Conservation (phyloP, 2,329 filamentous ascomycete genomes). For the Sarocladiaceae sp. region DNA sequence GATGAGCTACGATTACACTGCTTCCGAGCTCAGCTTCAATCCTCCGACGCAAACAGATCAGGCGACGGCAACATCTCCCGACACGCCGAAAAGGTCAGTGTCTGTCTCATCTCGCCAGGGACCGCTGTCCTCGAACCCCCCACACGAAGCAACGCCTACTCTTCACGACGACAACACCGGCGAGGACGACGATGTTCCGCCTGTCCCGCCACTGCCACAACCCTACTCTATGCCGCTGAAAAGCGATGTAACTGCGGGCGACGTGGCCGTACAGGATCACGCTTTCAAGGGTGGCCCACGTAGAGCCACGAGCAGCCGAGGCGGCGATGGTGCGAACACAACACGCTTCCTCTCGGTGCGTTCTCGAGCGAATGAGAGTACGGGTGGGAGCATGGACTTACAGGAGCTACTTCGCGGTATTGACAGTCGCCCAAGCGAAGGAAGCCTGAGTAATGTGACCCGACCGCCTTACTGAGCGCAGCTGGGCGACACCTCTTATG, state of each 20-base stretch:
- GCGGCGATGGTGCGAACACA: constrained; percentile 23
- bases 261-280: constrained; percentile 30
- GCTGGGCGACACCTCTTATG: background rate
- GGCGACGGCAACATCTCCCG: constrained; percentile 22
- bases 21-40: constrained; percentile 62
- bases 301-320: constrained; percentile 33
- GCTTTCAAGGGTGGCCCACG: constrained; percentile 27
- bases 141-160: constrained; percentile 22
- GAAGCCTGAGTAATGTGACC: constrained; percentile 37
- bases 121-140: constrained; percentile 38
- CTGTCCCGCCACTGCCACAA: constrained; percentile 49
- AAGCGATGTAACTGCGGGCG: constrained; percentile 19
- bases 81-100: constrained; percentile 22
- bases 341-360: constrained; percentile 26
- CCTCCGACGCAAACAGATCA: constrained; percentile 17
- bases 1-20: constrained; percentile 61
- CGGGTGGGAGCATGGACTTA: constrained; percentile 34
- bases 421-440: constrained; percentile 41
- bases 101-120: constrained; percentile 31
- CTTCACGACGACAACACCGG: constrained; percentile 22
- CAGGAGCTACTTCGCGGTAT: constrained; percentile 44
- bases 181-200: constrained; percentile 39
- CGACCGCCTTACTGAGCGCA: constrained; percentile 42
- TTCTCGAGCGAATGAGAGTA: constrained; percentile 25
- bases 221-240: constrained; percentile 23